Evolutionary conservation across 768 basidiomycete genomes (phyloP).

Genomic region (Hericium erinaceus): DNA sequence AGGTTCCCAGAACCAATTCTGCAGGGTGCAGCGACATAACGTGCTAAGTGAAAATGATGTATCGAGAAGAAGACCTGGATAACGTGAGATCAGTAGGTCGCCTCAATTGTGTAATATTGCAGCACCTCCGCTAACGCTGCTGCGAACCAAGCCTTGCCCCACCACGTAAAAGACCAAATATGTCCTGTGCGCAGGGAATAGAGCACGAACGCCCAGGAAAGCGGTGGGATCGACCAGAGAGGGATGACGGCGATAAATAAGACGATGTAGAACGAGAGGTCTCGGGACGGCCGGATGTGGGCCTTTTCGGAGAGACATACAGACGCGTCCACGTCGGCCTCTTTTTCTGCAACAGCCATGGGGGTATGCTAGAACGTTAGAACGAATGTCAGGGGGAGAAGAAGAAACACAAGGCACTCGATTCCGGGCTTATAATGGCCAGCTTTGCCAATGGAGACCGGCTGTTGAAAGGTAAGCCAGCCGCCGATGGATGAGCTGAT

Average conservation of each 20-base stretch:
- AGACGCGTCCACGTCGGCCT: constrained; percentile 7
- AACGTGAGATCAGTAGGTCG: constrained; percentile 1
- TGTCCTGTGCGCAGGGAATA: constrained; percentile 35
- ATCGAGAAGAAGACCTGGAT: constrained; percentile 59
- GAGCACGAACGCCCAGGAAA: constrained; percentile 56
- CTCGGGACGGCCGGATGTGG: constrained; percentile 27
- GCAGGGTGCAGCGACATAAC: constrained; percentile 37
- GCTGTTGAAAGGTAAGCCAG: background rate
- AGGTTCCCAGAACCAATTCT: constrained; percentile 37
- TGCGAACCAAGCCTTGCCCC: constrained; percentile 31
- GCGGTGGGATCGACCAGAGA: constrained; percentile 51
- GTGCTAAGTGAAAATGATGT: constrained; percentile 46
- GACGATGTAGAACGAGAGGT: constrained; percentile 48
- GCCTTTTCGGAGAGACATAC: constrained; percentile 22
- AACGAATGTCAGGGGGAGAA: background rate
- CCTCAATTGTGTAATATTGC: background rate
- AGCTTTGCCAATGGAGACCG: background rate
- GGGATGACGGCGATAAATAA: constrained; percentile 50
- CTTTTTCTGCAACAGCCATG: background rate
- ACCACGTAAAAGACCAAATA: constrained; percentile 34
- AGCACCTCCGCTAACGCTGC: constrained; percentile 52
- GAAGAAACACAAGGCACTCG: background rate
- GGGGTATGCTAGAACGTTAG: background rate
- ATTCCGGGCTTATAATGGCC: background rate
- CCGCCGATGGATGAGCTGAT: background rate